Evolutionary conservation across 495 filamentous ascomycete genomes (phyloP).

Genomic region (Penicillium pancosmium): DNA sequence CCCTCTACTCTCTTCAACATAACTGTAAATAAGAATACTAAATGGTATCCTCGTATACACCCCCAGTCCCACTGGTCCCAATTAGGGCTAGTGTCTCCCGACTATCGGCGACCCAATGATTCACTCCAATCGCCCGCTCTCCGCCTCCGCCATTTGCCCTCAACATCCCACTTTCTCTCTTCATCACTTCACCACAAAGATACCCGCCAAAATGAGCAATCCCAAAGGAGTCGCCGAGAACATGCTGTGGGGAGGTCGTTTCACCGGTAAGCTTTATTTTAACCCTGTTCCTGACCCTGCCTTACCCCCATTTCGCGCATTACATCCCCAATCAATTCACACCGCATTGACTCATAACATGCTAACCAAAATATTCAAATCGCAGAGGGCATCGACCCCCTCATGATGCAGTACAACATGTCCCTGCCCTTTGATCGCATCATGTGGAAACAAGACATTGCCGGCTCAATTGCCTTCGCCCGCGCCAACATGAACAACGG

Average conservation of each 20-base stretch:
- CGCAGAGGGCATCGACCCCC: conserved; percentile 75
- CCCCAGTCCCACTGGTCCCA: neutral
- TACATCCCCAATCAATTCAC: conserved; percentile 9
- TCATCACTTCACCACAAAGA: conserved; percentile 11
- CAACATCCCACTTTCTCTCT: conserved; percentile 3
- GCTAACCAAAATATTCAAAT: conserved; percentile 30
- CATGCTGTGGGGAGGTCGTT: conserved; percentile 83
- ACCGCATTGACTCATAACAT: conserved; percentile 17
- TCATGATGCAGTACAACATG: conserved; percentile 89
- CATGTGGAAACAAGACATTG: conserved; percentile 80
- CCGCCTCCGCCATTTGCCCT: neutral
- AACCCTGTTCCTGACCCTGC: neutral
- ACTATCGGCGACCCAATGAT: conserved; percentile 13
- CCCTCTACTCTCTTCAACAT: neutral
- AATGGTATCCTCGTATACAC: too few relatives aligned
- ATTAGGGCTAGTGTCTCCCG: neutral
- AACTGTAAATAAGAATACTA: neutral
- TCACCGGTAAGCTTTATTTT: conserved; percentile 60
- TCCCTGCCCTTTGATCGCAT: conserved; percentile 82
- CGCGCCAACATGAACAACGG: conserved; percentile 76
- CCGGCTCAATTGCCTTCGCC: conserved; percentile 83
- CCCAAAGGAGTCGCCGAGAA: conserved; percentile 51
- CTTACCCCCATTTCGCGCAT: neutral
- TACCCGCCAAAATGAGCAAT: conserved; percentile 41
- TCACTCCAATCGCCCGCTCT: neutral